A percentile compares a stretch with the other conserved stretches of the same genome.
Evolutionary conservation across 1,139 yeast species (phyloP).

Genomic region (Blastobotrys arbuscula): DNA sequence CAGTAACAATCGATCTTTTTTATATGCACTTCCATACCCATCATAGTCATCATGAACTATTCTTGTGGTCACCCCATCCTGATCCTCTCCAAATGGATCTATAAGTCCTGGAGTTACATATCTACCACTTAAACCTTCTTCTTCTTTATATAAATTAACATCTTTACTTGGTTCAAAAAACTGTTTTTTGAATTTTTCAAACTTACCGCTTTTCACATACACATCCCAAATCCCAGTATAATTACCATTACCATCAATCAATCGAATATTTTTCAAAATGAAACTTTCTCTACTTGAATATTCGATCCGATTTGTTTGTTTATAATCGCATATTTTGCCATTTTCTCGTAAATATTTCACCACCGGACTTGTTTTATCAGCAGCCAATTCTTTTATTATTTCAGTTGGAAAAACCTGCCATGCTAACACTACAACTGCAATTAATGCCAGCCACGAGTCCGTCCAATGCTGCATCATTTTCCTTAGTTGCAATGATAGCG

Average conservation of each 20-base stretch:
- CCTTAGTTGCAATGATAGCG: too few relatives aligned
- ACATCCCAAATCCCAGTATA: slow-evolving; percentile 3
- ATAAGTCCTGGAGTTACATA: slow-evolving; percentile 10
- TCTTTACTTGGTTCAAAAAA: background rate
- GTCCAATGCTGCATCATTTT: slow-evolving; percentile 5
- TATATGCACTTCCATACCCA: slow-evolving; percentile 7
- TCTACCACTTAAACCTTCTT: slow-evolving; percentile 4
- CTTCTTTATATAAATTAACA: background rate
- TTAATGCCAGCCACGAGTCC: slow-evolving; percentile 5
- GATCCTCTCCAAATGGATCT: slow-evolving; percentile 9
- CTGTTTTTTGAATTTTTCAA: slow-evolving; percentile 1
- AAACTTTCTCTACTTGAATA: background rate
- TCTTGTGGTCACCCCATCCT: slow-evolving; percentile 8
- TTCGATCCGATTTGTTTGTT: background rate
- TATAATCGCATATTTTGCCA: slow-evolving; percentile 1
- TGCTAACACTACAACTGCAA: slow-evolving; percentile 1
- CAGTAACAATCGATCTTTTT: background rate
- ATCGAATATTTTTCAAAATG: slow-evolving; percentile 4
- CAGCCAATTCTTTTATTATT: background rate
- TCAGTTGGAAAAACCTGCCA: slow-evolving; percentile 5
- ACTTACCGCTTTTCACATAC: slow-evolving; percentile 2
- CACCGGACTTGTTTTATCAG: slow-evolving; percentile 1
- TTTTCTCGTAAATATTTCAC: background rate
- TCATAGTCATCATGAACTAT: slow-evolving; percentile 2
- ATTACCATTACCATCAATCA: slow-evolving; percentile 9